Base-by-base conservation (phyloP, 495 filamentous ascomycete genomes). In the Neurospora sp. region DNA sequence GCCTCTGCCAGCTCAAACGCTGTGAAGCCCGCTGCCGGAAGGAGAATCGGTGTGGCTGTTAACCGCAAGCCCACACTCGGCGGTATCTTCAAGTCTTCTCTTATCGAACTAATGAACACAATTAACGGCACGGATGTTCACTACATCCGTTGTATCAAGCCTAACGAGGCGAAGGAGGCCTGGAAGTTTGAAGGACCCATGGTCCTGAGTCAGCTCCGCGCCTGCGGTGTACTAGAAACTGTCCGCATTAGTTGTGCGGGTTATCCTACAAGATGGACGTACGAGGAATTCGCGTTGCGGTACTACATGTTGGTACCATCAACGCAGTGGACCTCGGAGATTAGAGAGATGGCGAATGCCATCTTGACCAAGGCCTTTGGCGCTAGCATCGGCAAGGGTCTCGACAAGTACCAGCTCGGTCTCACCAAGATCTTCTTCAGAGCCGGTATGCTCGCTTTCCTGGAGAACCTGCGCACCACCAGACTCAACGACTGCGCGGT, bases 131-230 rank as follows among this genome's bases (percentile, higher is more conserved):
- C 96, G 9, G 95, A 99, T 76, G 96, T 99, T 44, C 96, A 99
- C 82, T 99, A 99, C 81, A 99, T 99, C 77, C 92, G 96, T 73
- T 99, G 96, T 81, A 99, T 99, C 84, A 99, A 99, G 82, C 96
- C 96, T 3, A 99, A 99, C 78, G 96, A 99, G 82, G 93, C 91
- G 73, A 99, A 99, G 82, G 93, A 91, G 74, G 86, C 96, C 3
- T 99, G 96, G 96, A 96, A 96, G 74, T 99, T 98, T 74, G 96
- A 99, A 81, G 96, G 96, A 0, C 96, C 96, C 14, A 99, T 99
- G 96, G 96, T 99, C 74, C 89, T 99, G 69, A 97, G 93, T 82
- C 96, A 99, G 80, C 85, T 99, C 77, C 89, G 97, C 79, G 96
- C 96, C 81, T 99, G 96, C 86, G 96, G 96, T 93, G 96, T 99